Conservation (phyloP, 179 eudicot species). For the Corrigiola litoralis region DNA sequence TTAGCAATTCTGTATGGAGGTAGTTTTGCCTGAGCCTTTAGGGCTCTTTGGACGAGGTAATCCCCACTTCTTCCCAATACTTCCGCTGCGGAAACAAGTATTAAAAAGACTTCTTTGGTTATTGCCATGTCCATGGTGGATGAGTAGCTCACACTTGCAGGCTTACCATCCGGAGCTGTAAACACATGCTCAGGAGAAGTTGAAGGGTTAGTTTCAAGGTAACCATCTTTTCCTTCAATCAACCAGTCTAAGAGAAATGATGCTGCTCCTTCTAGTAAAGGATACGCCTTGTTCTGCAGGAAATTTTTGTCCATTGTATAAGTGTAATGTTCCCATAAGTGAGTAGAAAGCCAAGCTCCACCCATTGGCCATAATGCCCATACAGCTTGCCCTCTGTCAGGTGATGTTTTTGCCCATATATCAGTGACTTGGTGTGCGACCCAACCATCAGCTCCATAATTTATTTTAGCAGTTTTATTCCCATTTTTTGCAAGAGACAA, state of each 20-base stretch:
- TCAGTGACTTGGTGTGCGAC: constrained; percentile 76
- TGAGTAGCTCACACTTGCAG: constrained; percentile 88
- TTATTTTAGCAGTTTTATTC: constrained; percentile 62
- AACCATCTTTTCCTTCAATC: constrained; percentile 63
- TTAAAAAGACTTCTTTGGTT: constrained; percentile 63
- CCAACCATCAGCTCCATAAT: constrained; percentile 81
- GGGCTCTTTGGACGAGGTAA: constrained; percentile 47
- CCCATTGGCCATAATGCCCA: constrained; percentile 97
- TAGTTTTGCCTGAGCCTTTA: constrained; percentile 59
- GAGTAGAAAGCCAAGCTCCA: constrained; percentile 92
- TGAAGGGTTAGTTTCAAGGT: constrained; percentile 83
- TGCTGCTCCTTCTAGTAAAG: constrained; percentile 66
- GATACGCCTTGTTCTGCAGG: constrained; percentile 59
- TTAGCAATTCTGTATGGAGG: constrained; percentile 52
- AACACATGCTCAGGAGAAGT: constrained; percentile 91
- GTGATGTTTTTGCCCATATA: constrained; percentile 83
- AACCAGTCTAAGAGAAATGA: constrained; percentile 81
- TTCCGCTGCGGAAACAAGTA: constrained; percentile 67
- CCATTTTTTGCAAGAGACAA: constrained; percentile 64
- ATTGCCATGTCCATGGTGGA: constrained; percentile 91
- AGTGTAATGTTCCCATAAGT: constrained; percentile 86
- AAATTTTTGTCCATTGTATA: constrained; percentile 73
- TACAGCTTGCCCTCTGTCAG: constrained; percentile 60
- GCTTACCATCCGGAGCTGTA: constrained; percentile 75
- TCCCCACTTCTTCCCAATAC: constrained; percentile 58